Evolutionary conservation across 2,329 filamentous ascomycete species (phyloP).

Genomic region (Xylariaceae sp.): DNA sequence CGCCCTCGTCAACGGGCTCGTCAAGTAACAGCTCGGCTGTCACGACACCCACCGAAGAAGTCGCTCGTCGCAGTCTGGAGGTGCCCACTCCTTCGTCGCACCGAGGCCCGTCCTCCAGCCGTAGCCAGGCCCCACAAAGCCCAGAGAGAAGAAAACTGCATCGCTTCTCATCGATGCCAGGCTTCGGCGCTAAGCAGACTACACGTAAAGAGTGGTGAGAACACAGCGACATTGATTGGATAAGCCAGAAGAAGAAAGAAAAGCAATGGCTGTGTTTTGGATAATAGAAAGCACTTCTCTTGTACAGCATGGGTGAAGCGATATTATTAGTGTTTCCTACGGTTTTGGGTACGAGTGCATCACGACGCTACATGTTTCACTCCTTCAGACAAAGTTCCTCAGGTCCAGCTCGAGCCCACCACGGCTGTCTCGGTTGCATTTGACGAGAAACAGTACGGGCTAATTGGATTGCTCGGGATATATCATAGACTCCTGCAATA

Average conservation of each 20-base stretch:
- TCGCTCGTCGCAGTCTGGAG: constrained; percentile 23
- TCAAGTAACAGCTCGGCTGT: constrained; percentile 21
- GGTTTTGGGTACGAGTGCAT: not conserved
- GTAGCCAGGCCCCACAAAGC: too few relatives aligned
- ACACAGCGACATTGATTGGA: not conserved
- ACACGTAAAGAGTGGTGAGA: constrained; percentile 9
- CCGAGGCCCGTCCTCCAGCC: constrained; percentile 32
- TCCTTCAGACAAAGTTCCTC: not conserved
- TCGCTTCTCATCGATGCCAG: constrained; percentile 54
- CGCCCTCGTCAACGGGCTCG: constrained; percentile 51
- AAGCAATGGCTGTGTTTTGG: constrained; percentile 7
- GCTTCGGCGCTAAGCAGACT: constrained; percentile 41
- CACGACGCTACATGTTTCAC: constrained; percentile 4
- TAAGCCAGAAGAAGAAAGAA: constrained; percentile 15
- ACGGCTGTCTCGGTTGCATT: too few relatives aligned
- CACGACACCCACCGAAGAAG: constrained; percentile 20
- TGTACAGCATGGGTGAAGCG: constrained; percentile 4
- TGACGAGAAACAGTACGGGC: too few relatives aligned
- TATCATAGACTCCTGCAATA: too few relatives aligned
- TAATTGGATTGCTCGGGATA: too few relatives aligned
- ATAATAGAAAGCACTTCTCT: constrained; percentile 3
- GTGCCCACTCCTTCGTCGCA: constrained; percentile 24
- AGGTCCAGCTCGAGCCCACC: too few relatives aligned
- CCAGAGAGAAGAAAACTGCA: constrained; percentile 44
- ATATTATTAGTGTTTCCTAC: constrained; percentile 6